These are phyloP conservation scores for Platismatia glauca DNA, from an alignment of 495 filamentous ascomycete species.

Conservation along the genomic window DNA sequence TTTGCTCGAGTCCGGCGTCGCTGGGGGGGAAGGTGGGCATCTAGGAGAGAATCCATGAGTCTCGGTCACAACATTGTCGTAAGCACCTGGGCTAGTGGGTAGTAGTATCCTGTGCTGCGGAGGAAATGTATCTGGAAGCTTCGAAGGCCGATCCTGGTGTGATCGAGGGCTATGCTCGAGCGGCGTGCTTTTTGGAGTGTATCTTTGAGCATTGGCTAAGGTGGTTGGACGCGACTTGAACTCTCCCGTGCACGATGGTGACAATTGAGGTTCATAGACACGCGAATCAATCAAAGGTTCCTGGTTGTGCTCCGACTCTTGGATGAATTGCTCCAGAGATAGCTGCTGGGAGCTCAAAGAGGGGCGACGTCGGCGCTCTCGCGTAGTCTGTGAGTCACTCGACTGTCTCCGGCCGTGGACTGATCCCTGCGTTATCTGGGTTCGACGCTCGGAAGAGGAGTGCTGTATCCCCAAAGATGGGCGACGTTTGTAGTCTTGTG, in stretches of 20 bases:
- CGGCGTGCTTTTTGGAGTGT: not conserved
- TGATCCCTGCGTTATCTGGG: not conserved
- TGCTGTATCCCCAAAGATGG: not conserved
- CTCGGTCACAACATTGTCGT: not conserved
- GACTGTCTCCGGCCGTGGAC: not conserved
- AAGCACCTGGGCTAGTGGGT: not conserved
- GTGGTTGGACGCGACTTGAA: not conserved
- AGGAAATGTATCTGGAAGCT: not conserved
- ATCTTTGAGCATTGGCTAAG: conserved; percentile 1
- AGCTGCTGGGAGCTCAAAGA: not conserved
- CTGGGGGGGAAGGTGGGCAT: conserved; percentile 9
- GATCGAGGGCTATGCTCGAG: not conserved
- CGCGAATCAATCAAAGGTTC: conserved; percentile 3
- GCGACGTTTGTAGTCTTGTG: not conserved
- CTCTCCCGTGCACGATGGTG: not conserved
- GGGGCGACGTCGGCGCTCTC: not conserved
- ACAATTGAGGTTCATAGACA: not conserved
- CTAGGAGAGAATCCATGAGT: not conserved
- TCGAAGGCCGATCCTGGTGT: not conserved
- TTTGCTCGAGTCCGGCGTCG: conserved; percentile 10
- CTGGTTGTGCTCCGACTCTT: not conserved
- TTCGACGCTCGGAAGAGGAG: not conserved
- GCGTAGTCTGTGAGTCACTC: not conserved
- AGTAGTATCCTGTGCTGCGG: not conserved
- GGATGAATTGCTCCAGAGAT: not conserved